Conservation (phyloP, 139 green algal species). For the Tetradesmus lagerheimii region DNA sequence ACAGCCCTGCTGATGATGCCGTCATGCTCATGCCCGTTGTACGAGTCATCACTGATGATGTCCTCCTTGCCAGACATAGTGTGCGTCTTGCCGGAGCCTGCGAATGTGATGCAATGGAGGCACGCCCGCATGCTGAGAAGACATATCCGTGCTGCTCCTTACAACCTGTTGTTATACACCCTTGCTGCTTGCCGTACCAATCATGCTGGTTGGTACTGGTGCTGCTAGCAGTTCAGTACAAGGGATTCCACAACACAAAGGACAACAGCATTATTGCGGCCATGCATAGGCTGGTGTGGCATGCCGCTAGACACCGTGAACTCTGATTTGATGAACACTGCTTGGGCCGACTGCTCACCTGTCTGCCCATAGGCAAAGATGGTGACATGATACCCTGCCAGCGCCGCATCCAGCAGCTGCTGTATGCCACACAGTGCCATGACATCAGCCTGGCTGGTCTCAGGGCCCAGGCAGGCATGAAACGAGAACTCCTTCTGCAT, state of each 20-base stretch:
- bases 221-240: not conserved
- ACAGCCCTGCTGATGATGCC: constrained; percentile 81
- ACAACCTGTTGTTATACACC: no score
- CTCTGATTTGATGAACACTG: not conserved
- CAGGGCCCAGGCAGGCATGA: constrained; percentile 75
- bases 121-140: not conserved
- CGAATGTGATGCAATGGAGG: not conserved
- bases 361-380: constrained; percentile 77
- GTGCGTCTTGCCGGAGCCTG: constrained; percentile 78
- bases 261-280: no score
- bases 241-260: no score
- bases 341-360: constrained; percentile 40
- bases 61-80: constrained; percentile 78
- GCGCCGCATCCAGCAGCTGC: constrained; percentile 85
- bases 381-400: constrained; percentile 87
- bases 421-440: constrained; percentile 71
- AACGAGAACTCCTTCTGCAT: constrained; percentile 76
- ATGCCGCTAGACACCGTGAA: not conserved
- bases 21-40: constrained; percentile 70
- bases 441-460: constrained; percentile 70
- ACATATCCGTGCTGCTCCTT: no score
- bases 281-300: not conserved
- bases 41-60: constrained; percentile 67
- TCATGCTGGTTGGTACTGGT: not conserved
- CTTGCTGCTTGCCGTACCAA: not conserved